Percentiles rank a stretch among this genome's conserved stretches.
phyloP scores from a whole-genome alignment of 2,329 filamentous ascomycete genomes.

The Chaetomium strumarium region DNA sequence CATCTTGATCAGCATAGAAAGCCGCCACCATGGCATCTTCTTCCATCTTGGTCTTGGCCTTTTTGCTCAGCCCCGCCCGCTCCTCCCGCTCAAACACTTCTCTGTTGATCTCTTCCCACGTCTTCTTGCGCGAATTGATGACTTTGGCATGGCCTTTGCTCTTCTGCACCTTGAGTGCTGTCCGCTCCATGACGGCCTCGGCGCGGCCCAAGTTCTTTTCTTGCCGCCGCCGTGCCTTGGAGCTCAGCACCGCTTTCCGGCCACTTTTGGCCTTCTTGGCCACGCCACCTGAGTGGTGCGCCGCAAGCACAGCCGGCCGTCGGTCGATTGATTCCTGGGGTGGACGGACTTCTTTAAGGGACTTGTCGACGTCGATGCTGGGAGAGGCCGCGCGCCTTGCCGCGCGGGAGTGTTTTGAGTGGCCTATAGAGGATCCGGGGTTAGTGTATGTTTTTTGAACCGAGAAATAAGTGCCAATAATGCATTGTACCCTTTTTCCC shows the following conservation, averaged over 20 bases:
- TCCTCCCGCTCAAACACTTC: constrained; percentile 10
- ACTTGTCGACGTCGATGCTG: constrained; percentile 65
- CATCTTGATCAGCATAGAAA: constrained; percentile 24
- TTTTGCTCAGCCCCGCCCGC: constrained; percentile 14
- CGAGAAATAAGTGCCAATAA: not conserved
- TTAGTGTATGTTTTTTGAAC: constrained; percentile 1
- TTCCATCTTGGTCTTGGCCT: constrained; percentile 18
- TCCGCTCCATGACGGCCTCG: constrained; percentile 54
- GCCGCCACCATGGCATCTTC: constrained; percentile 21
- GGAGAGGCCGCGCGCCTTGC: constrained; percentile 67
- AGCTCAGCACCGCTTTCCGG: constrained; percentile 49
- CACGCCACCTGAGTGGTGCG: constrained; percentile 62
- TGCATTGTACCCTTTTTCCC: constrained; percentile 19
- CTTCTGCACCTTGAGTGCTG: constrained; percentile 26
- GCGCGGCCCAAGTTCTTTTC: constrained; percentile 55
- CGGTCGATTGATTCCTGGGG: constrained; percentile 43
- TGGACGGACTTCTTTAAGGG: constrained; percentile 54
- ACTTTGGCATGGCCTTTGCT: constrained; percentile 22
- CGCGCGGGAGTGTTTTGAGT: constrained; percentile 66
- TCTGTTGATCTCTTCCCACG: constrained; percentile 25
- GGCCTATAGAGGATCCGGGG: constrained; percentile 37
- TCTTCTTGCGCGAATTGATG: constrained; percentile 22
- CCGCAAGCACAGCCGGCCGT: constrained; percentile 62
- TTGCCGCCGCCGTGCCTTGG: constrained; percentile 49
- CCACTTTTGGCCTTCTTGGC: constrained; percentile 58